A percentile compares a stretch with the other conserved stretches of the same genome.
Evolutionary conservation across 2,329 filamentous ascomycete genomes (phyloP).

Genomic region (Colletotrichum falcatum): DNA sequence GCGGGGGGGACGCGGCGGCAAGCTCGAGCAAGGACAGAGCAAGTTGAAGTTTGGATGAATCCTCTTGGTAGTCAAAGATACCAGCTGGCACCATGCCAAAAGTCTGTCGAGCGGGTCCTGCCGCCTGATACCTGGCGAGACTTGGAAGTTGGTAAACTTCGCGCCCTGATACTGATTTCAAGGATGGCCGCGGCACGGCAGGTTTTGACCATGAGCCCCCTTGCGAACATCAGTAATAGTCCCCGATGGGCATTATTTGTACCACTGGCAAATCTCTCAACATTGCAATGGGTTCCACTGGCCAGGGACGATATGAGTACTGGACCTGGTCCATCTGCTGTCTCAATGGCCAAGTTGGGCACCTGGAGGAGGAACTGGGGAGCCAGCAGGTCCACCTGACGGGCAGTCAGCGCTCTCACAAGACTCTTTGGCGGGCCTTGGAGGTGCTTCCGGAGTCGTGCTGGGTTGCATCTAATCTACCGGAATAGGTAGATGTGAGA

Average conservation of each 20-base stretch:
- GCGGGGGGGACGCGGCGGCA: conserved; percentile 50
- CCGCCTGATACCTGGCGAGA: conserved; percentile 30
- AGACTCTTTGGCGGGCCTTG: neutral
- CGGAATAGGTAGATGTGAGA: conserved; percentile 11
- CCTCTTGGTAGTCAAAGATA: neutral
- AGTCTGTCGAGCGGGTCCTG: conserved; percentile 38
- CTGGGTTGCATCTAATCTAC: conserved; percentile 29
- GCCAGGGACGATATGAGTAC: neutral
- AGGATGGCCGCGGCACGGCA: conserved; percentile 25
- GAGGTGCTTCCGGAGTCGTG: conserved; percentile 2
- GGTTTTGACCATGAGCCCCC: conserved; percentile 1
- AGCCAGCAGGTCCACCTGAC: neutral
- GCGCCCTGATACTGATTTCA: conserved; percentile 20
- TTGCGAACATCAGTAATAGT: conserved; percentile 3
- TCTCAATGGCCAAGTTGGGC: conserved; percentile 11
- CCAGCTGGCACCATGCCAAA: conserved; percentile 17
- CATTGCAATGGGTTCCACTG: neutral
- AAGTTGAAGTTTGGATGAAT: conserved; percentile 70
- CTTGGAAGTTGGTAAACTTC: conserved; percentile 15
- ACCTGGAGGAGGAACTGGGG: neutral
- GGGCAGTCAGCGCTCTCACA: neutral
- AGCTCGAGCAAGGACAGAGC: conserved; percentile 69
- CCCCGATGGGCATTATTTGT: neutral
- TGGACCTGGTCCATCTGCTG: neutral
- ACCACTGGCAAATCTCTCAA: neutral